Evolutionary conservation across 2,329 filamentous ascomycete species (phyloP).

Genomic region (Coniella vitis): DNA sequence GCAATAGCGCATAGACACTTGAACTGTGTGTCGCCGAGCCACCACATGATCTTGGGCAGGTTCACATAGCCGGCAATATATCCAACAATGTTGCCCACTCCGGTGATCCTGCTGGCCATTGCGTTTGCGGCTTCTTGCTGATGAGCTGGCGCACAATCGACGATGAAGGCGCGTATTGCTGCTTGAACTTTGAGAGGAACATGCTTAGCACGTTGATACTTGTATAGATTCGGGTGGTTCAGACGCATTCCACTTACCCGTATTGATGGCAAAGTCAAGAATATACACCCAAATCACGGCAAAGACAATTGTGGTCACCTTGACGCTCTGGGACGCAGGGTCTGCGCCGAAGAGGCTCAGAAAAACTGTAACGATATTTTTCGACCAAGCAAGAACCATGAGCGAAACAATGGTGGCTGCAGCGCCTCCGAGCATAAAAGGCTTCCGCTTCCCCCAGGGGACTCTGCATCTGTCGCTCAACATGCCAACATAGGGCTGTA

Average conservation of each 20-base stretch:
- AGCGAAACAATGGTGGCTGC: slow-evolving; percentile 60
- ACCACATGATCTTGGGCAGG: slow-evolving; percentile 67
- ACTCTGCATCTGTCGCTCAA: slow-evolving; percentile 71
- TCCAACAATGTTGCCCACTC: slow-evolving; percentile 83
- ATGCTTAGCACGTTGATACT: background rate
- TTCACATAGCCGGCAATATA: slow-evolving; percentile 83
- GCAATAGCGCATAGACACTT: slow-evolving; percentile 86
- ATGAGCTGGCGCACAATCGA: slow-evolving; percentile 85
- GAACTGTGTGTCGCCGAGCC: slow-evolving; percentile 83
- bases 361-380: slow-evolving; percentile 62
- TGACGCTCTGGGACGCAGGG: slow-evolving; percentile 56
- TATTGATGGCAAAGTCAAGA: slow-evolving; percentile 92
- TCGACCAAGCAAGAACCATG: slow-evolving; percentile 66
- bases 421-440: slow-evolving; percentile 70
- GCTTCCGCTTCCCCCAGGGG: slow-evolving; percentile 70
- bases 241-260: slow-evolving; percentile 46
- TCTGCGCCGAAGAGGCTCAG: slow-evolving; percentile 65
- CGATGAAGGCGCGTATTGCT: slow-evolving; percentile 82
- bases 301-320: slow-evolving; percentile 61
- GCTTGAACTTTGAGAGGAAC: slow-evolving; percentile 63
- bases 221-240: background rate
- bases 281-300: slow-evolving; percentile 85
- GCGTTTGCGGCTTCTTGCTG: slow-evolving; percentile 92
- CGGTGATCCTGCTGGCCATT: slow-evolving; percentile 83
- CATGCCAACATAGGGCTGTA: slow-evolving; percentile 79